Evolutionary conservation across 2,329 filamentous ascomycete genomes (phyloP).

Genomic region (Xylaria sp.): DNA sequence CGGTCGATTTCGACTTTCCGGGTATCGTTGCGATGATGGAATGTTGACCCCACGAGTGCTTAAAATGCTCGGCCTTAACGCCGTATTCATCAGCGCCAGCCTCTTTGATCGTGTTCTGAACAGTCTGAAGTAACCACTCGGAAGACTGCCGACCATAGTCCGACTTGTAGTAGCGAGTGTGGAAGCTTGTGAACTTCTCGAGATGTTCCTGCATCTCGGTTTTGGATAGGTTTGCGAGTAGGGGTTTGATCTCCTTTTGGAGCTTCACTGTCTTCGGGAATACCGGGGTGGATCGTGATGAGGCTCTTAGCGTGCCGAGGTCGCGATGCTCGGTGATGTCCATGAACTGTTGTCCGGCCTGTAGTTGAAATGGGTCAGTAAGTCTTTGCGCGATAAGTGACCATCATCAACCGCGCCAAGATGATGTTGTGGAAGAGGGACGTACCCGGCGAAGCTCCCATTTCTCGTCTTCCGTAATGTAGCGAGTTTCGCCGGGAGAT

Average conservation of each 20-base stretch:
- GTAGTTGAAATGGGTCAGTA: conserved; percentile 37
- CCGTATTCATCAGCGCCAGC: conserved; percentile 75
- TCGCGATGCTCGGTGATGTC: conserved; percentile 85
- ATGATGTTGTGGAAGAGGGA: conserved; percentile 2
- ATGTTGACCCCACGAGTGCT: conserved; percentile 88
- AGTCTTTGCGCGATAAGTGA: not conserved
- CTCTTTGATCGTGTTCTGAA: conserved; percentile 75
- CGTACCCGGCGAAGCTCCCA: conserved; percentile 84
- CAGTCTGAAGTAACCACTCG: conserved; percentile 83
- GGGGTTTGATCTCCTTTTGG: conserved; percentile 72
- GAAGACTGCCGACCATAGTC: conserved; percentile 84
- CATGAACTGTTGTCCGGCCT: conserved; percentile 91
- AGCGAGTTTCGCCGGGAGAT: conserved; percentile 81
- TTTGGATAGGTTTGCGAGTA: conserved; percentile 78
- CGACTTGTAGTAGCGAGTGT: conserved; percentile 85
- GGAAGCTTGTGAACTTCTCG: conserved; percentile 80
- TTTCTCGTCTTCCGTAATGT: conserved; percentile 95
- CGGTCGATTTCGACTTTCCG: conserved; percentile 83
- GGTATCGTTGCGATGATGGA: conserved; percentile 93
- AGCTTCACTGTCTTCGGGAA: conserved; percentile 76
- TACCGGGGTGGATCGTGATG: conserved; percentile 58
- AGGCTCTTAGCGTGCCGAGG: conserved; percentile 63
- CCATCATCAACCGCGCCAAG: not conserved
- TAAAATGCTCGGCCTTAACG: conserved; percentile 78
- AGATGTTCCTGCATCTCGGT: conserved; percentile 81